Percentiles rank a stretch among this genome's conserved stretches.
phyloP scores from a whole-genome alignment of 1,139 yeast genomes.

The Taphrina populina region DNA sequence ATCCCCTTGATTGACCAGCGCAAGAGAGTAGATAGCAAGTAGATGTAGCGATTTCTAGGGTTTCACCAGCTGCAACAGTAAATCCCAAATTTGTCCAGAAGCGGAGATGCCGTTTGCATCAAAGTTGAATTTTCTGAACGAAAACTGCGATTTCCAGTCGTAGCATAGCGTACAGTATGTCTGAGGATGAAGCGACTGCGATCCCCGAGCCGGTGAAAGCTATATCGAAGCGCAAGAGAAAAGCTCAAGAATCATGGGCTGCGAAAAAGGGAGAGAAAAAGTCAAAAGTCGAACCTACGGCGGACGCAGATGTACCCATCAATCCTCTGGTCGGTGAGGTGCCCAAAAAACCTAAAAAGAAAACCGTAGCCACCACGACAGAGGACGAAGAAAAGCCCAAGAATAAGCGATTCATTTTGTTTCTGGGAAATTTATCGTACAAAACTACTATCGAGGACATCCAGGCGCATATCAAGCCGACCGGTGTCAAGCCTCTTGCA shows the following conservation, averaged over 20 bases:
- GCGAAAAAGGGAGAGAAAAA: constrained; percentile 47
- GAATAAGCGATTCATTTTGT: constrained; percentile 74
- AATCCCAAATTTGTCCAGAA: too few relatives aligned
- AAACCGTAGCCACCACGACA: constrained; percentile 34
- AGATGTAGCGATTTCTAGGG: too few relatives aligned
- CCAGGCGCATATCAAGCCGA: constrained; percentile 64
- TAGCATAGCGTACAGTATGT: too few relatives aligned
- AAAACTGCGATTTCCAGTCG: too few relatives aligned
- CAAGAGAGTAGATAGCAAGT: too few relatives aligned
- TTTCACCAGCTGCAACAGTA: too few relatives aligned
- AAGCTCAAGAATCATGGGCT: constrained; percentile 69
- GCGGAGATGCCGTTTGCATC: too few relatives aligned
- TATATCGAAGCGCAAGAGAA: constrained; percentile 74
- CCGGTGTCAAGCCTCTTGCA: constrained; percentile 63
- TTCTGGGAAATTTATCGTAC: constrained; percentile 90
- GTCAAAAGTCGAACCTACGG: constrained; percentile 39
- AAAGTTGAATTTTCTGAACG: too few relatives aligned
- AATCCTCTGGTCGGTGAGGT: constrained; percentile 35
- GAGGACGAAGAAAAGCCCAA: constrained; percentile 42
- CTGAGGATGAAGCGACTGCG: too few relatives aligned
- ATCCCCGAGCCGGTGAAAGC: constrained; percentile 45
- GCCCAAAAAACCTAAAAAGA: constrained; percentile 33
- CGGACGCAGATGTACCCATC: constrained; percentile 31
- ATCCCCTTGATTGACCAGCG: too few relatives aligned
- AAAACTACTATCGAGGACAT: constrained; percentile 63